Base-by-base conservation (phyloP, 129 eudicot genomes). In the Flaveria brownii region DNA sequence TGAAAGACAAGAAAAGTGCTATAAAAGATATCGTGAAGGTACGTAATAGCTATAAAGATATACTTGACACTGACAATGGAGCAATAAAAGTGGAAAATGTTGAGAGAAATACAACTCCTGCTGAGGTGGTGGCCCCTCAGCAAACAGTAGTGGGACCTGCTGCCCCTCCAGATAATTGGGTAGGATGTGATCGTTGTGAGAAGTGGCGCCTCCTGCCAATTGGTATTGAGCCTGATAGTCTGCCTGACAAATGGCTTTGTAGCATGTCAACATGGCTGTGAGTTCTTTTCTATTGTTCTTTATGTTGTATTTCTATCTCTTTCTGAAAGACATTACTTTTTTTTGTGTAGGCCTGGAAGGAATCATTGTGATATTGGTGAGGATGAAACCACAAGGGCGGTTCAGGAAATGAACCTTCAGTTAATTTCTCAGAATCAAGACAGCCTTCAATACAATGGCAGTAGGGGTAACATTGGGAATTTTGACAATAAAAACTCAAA, bases 231-330 rank as follows among this genome's bases (percentile, higher is more conserved):
- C 49, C 87, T 18, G 83, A 73, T n/a, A 72, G 81, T 61, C 81
- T 91, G 71, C 96, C 97, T 63, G 91, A 87, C 0, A 80, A 85
- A 18, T 92, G 97, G 97, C 61, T 72, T 15, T 92, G 97, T 85
- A 84, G 89, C 81, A 85, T 89, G 97, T 80, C 77, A 72, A 60
- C 86, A 71, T 92, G 97, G 97, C 92, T 92, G 97, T 92, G 83
- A 89, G 97, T 89, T 74, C 30, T 47, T 73, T 81, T 76, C 51
- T 25, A 66, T 43, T 14, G 50, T 33, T 63, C 41, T 20, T 75
- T 6, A 23, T 26, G 16, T 43, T 25, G 10, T 49, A 63, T 49
- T n/a, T 36, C 9, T 60, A 46, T 77, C 23, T 10, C 25, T 68
- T 68, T 36, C 22, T 71, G 1, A 11, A 33, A 60, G 17, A 71